Base-by-base conservation (phyloP, 2,329 filamentous ascomycete species). In the Lachnellula occidentalis region DNA sequence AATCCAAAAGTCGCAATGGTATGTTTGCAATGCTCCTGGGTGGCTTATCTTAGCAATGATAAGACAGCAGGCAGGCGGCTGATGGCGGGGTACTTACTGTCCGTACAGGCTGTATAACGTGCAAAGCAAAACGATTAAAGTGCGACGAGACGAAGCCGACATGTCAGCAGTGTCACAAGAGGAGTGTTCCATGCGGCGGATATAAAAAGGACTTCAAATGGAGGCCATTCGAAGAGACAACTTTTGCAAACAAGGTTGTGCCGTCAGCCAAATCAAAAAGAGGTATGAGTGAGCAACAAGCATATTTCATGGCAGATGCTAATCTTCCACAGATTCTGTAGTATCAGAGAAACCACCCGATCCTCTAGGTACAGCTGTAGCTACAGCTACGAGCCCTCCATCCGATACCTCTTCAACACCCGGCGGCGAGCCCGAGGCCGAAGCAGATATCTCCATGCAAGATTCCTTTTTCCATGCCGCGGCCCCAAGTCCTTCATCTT, bases 191-290 rank as follows among this genome's bases (percentile, higher is more conserved):
- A 3, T 89, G 86, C 66, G 85, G 85, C 55, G 86, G 86, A 36
- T 89, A 88, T 71, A 86, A 83, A 69, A 89, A 87, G 68, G 82
- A 87, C 68, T 88, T 87, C 72, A 88, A 88, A 75, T 89, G 86
- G 86, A 76, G 83, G 50, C 78, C 83, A 0, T 87, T 87, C 62
- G 83, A 85, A 64, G 84, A 88, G 60, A 77, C 80, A 46, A 82
- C 73, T 52, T 75, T 83, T 59, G 70, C 71, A 19, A 70, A 71
- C 49, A 80, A 77, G 61, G 52, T 55, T 34, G 60, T 57, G 17
- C 61, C 60, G 31, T 34, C 62, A 5, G 15, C 41, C 19, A 66
- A 60, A 50, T 50, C 54, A 42, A 66, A 66, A 51, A 57, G 60
- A 57, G 58, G 65, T 65, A 66, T 34, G 57, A 12, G 31, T 12